These are phyloP conservation scores for Cladophialophora immunda DNA, from an alignment of 2,329 filamentous ascomycete genomes.

Conservation along the genomic window DNA sequence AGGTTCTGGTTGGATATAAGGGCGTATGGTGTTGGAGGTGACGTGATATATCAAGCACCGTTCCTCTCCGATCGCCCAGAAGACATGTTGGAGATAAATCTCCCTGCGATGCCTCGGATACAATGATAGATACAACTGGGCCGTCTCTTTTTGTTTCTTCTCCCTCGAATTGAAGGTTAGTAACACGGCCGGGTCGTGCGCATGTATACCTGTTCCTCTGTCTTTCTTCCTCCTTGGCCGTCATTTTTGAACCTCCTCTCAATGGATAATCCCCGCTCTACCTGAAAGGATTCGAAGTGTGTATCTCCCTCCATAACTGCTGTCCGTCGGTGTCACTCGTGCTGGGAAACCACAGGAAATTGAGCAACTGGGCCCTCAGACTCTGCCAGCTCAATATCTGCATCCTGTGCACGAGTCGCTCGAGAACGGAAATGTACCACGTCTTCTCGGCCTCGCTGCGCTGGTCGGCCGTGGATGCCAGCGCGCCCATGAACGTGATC, in stretches of 20 bases:
- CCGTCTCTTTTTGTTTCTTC: too few species aligned
- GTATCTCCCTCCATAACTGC: conserved; percentile 24
- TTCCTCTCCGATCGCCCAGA: neutral
- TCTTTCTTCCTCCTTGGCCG: neutral
- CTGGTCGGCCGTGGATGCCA: conserved; percentile 44
- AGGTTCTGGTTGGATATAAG: neutral
- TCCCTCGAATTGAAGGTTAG: neutral
- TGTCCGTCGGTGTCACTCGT: conserved; percentile 28
- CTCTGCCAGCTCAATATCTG: conserved; percentile 19
- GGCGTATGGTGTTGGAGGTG: neutral
- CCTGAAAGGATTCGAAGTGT: conserved; percentile 24
- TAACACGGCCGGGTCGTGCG: neutral
- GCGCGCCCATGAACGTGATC: conserved; percentile 49
- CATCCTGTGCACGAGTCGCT: conserved; percentile 23
- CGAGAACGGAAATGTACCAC: conserved; percentile 45
- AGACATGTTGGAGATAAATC: too few species aligned
- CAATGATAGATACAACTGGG: too few species aligned
- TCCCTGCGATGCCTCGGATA: too few species aligned
- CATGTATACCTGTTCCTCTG: neutral
- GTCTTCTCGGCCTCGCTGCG: conserved; percentile 14
- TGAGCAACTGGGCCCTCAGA: conserved; percentile 25
- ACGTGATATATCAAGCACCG: neutral
- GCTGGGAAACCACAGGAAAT: conserved; percentile 28
- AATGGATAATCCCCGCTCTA: neutral
- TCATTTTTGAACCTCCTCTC: neutral